These are phyloP conservation scores for Pleurotus citrinopileatus DNA, from an alignment of 768 basidiomycete genomes.

Conservation along the genomic window DNA sequence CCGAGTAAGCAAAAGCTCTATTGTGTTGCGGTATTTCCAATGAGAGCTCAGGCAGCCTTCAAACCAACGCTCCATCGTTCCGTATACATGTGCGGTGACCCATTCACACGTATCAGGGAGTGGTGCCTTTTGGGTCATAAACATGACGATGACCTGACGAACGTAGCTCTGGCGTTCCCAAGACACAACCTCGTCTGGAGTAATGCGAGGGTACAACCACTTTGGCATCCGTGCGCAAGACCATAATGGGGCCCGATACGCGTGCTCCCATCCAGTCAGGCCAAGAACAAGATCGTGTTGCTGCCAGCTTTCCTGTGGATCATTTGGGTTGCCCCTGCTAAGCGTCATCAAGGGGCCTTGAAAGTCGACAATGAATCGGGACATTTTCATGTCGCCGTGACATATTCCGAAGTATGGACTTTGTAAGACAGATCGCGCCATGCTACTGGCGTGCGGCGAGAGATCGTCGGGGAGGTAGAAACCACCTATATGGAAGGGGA, in stretches of 20 bases:
- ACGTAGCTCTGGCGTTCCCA: constrained; percentile 21
- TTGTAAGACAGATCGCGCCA: constrained; percentile 21
- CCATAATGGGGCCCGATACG: constrained; percentile 26
- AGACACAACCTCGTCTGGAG: constrained; percentile 18
- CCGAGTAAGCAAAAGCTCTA: constrained; percentile 21
- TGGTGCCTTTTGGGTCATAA: constrained; percentile 16
- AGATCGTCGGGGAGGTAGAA: constrained; percentile 25
- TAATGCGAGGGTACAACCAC: constrained; percentile 20
- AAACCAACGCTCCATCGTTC: constrained; percentile 28
- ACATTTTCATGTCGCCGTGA: constrained; percentile 28
- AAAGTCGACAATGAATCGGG: constrained; percentile 23
- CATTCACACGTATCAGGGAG: constrained; percentile 17
- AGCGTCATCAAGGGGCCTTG: background rate
- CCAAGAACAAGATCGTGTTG: constrained; percentile 15
- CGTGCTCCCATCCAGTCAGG: constrained; percentile 28
- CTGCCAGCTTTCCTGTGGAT: constrained; percentile 8
- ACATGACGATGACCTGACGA: constrained; percentile 19
- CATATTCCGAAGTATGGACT: constrained; percentile 21
- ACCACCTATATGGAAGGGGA: constrained; percentile 25
- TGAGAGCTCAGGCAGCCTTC: constrained; percentile 24
- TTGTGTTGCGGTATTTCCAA: constrained; percentile 21
- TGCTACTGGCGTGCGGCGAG: constrained; percentile 20
- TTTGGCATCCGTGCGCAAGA: constrained; percentile 28
- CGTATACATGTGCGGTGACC: constrained; percentile 25
- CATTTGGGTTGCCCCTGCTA: background rate